Evolutionary conservation across 1,284 basidiomycete species (phyloP).

Genomic region (Megacollybia platyphylla): DNA sequence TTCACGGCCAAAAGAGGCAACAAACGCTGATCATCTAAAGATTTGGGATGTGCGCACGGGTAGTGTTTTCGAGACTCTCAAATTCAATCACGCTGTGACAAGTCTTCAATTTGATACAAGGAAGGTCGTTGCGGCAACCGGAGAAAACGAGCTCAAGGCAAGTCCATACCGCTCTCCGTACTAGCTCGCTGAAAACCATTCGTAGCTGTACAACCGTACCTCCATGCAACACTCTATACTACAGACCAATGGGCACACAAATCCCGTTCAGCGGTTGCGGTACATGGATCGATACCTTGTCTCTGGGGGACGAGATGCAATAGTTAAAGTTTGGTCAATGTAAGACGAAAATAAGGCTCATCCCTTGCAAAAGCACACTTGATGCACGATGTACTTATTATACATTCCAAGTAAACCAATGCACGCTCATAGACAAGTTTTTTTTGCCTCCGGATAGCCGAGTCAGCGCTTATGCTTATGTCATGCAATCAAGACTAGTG

Average conservation of each 20-base stretch:
- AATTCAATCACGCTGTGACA: conserved; percentile 87
- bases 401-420: not conserved
- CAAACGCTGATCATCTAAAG: conserved; percentile 21
- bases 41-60: conserved; percentile 97
- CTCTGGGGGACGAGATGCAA: conserved; percentile 80
- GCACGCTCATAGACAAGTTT: not conserved
- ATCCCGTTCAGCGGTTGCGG: conserved; percentile 80
- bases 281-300: conserved; percentile 97
- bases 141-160: conserved; percentile 89
- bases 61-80: conserved; percentile 77
- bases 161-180: conserved; percentile 8
- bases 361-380: not conserved
- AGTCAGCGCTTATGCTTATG: no score
- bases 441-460: no score
- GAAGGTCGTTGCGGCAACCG: conserved; percentile 89
- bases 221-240: conserved; percentile 82
- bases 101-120: conserved; percentile 90
- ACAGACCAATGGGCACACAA: conserved; percentile 83
- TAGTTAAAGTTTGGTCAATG: conserved; percentile 93
- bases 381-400: not conserved
- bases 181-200: not conserved
- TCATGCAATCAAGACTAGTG: no score
- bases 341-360: conserved; percentile 19
- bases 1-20: conserved; percentile 5
- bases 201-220: conserved; percentile 89